phyloP scores from a whole-genome alignment of 2,329 filamentous ascomycete genomes.

The Iodosphaeria phyllophila region DNA sequence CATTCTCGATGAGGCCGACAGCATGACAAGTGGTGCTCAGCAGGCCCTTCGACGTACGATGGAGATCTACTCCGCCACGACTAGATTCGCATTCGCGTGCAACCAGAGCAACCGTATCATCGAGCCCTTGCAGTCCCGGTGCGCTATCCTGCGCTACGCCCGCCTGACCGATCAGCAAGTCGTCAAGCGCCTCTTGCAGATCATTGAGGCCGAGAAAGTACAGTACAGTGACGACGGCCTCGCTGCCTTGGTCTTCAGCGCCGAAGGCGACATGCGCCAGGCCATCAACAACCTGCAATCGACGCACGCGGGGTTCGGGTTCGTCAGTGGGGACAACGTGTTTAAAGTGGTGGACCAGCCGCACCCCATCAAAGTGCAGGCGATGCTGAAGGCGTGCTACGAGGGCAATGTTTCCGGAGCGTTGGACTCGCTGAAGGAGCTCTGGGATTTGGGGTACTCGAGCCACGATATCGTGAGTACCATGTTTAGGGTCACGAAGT shows the following conservation, averaged over 20 bases:
- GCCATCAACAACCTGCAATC: slow-evolving; percentile 97
- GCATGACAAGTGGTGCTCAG: slow-evolving; percentile 93
- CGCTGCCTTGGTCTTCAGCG: slow-evolving; percentile 90
- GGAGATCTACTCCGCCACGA: slow-evolving; percentile 97
- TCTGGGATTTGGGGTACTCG: slow-evolving; percentile 94
- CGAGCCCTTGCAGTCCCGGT: slow-evolving; percentile 92
- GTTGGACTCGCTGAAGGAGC: slow-evolving; percentile 67
- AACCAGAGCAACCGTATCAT: slow-evolving; percentile 99
- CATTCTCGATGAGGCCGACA: slow-evolving; percentile 94
- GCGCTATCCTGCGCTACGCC: slow-evolving; percentile 86
- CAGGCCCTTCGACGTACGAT: slow-evolving; percentile 90
- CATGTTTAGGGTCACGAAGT: slow-evolving; percentile 98
- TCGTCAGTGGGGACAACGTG: slow-evolving; percentile 94
- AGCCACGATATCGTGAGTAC: slow-evolving; percentile 97
- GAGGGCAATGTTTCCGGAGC: slow-evolving; percentile 81
- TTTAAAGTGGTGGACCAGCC: slow-evolving; percentile 95
- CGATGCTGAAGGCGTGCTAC: slow-evolving; percentile 94
- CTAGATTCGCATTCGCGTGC: slow-evolving; percentile 92
- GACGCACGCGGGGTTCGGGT: slow-evolving; percentile 81
- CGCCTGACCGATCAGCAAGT: slow-evolving; percentile 85
- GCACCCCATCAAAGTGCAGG: slow-evolving; percentile 95
- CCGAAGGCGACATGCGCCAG: slow-evolving; percentile 96
- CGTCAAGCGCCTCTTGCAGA: slow-evolving; percentile 76
- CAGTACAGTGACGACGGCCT: slow-evolving; percentile 84
- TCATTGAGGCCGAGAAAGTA: slow-evolving; percentile 82